Percentiles rank a stretch among this genome's conserved stretches.
phyloP scores from a whole-genome alignment of 345 rosid genomes.

The Acer yangbiense region DNA sequence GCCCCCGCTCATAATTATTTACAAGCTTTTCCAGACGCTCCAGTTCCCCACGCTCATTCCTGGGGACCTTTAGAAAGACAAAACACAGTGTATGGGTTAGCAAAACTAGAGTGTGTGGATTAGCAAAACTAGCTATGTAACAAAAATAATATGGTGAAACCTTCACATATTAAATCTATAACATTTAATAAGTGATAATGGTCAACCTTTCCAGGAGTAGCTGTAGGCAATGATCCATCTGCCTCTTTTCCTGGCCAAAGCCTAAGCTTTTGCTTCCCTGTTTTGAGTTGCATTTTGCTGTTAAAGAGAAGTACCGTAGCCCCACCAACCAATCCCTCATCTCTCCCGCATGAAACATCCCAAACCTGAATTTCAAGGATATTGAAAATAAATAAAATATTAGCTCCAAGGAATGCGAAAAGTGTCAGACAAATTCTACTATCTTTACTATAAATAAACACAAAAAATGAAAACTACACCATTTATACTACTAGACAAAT shows the following conservation, averaged over 20 bases:
- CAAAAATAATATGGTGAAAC: background rate
- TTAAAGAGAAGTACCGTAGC: constrained; percentile 90
- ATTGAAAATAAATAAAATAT: constrained; percentile 5
- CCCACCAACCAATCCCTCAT: constrained; percentile 84
- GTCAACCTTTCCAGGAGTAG: constrained; percentile 96
- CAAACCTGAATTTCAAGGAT: constrained; percentile 55
- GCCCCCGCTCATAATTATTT: constrained; percentile 91
- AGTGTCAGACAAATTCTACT: background rate
- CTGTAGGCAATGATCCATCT: constrained; percentile 81
- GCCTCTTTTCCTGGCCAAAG: constrained; percentile 92
- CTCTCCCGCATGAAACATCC: constrained; percentile 92
- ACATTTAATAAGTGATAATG: constrained; percentile 13
- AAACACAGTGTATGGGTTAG: background rate
- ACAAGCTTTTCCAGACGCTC: constrained; percentile 91
- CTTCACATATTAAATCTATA: constrained; percentile 6
- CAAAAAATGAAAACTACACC: background rate
- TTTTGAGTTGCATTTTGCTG: constrained; percentile 85
- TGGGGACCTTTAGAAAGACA: constrained; percentile 64
- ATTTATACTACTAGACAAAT: background rate
- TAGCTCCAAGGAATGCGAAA: constrained; percentile 14
- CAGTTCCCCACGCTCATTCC: constrained; percentile 87
- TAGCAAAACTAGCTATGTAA: background rate
- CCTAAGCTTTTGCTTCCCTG: constrained; percentile 95
- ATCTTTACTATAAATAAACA: background rate
- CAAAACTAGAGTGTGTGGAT: background rate